These are phyloP conservation scores for Pleurotus eryngii DNA, from an alignment of 768 basidiomycete species.

Conservation along the genomic window DNA sequence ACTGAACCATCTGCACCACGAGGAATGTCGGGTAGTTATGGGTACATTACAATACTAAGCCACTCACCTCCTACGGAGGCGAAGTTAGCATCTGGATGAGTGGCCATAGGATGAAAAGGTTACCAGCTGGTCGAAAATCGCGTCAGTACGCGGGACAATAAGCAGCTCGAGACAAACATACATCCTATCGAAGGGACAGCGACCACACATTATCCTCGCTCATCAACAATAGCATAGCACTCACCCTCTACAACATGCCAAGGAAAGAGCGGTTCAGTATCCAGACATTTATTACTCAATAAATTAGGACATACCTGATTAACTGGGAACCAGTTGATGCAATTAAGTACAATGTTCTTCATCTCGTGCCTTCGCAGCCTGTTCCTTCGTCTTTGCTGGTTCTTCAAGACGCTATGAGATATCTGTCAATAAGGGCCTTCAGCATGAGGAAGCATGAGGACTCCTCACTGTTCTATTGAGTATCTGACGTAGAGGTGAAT, in stretches of 20 bases:
- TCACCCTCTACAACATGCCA: neutral
- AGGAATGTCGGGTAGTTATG: no score
- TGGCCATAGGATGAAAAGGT: no score
- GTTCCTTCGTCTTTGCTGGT: neutral
- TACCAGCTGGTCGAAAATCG: neutral
- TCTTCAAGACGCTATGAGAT: neutral
- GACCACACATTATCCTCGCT: neutral
- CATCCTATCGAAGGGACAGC: neutral
- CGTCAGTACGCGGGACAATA: neutral
- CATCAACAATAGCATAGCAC: neutral
- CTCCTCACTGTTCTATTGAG: neutral
- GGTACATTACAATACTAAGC: no score
- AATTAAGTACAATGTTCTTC: constrained; percentile 2
- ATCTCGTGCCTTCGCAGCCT: neutral
- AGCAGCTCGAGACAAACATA: neutral
- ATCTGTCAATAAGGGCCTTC: neutral
- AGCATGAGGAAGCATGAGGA: no score
- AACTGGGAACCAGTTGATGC: constrained; percentile 5
- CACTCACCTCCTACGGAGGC: no score
- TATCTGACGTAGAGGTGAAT: constrained; percentile 3
- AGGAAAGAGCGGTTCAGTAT: neutral
- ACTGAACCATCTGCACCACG: no score
- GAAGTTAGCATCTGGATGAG: no score
- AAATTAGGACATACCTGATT: neutral
- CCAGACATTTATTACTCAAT: neutral